Base-by-base conservation (phyloP, 2,329 filamentous ascomycete genomes). In the Talaromyces islandicus region DNA sequence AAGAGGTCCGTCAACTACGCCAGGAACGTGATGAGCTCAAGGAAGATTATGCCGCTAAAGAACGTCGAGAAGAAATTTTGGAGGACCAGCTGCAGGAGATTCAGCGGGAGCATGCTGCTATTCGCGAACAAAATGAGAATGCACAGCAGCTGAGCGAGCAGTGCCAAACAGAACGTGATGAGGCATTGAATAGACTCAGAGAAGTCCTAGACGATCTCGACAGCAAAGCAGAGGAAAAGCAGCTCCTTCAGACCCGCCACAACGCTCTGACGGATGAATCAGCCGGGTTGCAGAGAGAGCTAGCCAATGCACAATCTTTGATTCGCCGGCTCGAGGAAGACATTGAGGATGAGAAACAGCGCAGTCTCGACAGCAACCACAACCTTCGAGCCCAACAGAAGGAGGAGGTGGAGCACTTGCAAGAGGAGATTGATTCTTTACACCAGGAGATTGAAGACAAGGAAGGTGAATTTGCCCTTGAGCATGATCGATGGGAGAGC, bases 401-500 rank as follows among this genome's bases (percentile, higher is more conserved):
- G 63, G 72, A 74, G 14, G 83, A 86, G 63, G 75, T 86, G 51
- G 81, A 84, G 57, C 78, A 77, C 17, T 70, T 85, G n/a, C 75
- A 77, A 62, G 76, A 79, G 63, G 82, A 89, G 54, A 75, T 87
- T 24, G 85, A 83, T 57, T 79, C 81, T 57, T 77, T 89, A 4
- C 85, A 87, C 61, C 82, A 85, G 21, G 83, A 88, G 64, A 80
- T 89, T 32, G 83, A 85, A 64, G 85, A 89, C 65, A 89, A 87
- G 64, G 86, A 90, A 66, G 87, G 86, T 54, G 79, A 88, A 41
- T 87, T 88, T 73, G 86, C 87, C 61, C 84, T 88, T 60, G 87
- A 90, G 67, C 85, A 83, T 70, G 88, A 91, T 64, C 85, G 86
- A 66, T 91, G 88, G 88, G 86, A 89, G 57, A 83, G 82, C 7